A percentile compares a stretch with the other conserved stretches of the same genome.
Conservation (phyloP, 2,329 filamentous ascomycete genomes). For the Aspergillus sergii region DNA sequence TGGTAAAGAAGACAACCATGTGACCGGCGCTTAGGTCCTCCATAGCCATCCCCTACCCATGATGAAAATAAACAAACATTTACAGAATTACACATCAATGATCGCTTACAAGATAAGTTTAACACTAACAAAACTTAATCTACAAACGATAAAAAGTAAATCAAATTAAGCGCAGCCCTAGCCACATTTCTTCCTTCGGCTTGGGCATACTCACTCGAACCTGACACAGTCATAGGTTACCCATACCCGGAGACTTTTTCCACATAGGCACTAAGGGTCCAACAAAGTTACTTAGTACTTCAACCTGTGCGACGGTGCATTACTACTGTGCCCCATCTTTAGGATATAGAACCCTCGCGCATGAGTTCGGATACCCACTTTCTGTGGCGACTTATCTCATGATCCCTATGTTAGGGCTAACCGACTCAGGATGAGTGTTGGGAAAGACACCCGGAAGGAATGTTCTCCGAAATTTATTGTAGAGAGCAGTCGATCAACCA, state of each 20-base stretch:
- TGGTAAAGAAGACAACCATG: no score
- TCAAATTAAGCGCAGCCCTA: not conserved
- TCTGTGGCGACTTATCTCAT: not conserved
- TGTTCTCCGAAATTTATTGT: not conserved
- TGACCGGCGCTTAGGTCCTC: no score
- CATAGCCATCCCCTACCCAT: no score
- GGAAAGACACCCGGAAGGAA: not conserved
- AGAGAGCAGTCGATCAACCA: not conserved
- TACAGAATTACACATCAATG: no score
- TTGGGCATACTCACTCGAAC: not conserved
- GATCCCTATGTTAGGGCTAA: not conserved
- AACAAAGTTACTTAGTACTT: not conserved
- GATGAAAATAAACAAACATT: no score
- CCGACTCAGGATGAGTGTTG: not conserved
- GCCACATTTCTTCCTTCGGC: not conserved
- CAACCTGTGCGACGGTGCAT: not conserved
- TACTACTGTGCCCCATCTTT: not conserved
- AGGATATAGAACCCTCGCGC: not conserved
- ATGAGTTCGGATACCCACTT: not conserved
- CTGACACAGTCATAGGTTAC: not conserved
- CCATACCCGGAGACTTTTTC: not conserved
- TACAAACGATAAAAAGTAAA: not conserved
- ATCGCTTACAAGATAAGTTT: no score
- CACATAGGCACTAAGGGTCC: not conserved
- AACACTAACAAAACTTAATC: no score